Evolutionary conservation across 345 rosid genomes (phyloP).

Genomic region (Dipteronia dyeriana): DNA sequence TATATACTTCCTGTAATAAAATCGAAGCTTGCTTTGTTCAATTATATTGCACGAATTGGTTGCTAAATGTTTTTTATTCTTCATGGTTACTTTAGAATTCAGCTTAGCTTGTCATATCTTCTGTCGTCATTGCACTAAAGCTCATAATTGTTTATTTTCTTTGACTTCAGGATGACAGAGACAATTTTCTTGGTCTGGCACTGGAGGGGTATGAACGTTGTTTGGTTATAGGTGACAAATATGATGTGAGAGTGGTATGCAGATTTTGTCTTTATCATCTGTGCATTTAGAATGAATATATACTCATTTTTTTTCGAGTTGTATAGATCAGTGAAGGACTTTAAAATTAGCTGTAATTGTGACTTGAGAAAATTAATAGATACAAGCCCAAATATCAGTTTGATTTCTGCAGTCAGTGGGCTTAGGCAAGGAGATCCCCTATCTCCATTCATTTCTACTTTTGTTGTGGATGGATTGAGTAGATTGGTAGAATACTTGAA

Average conservation of each 20-base stretch:
- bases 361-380: background rate
- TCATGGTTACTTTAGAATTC: background rate
- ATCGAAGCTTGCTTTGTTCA: background rate
- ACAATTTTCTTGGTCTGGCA: conserved; percentile 84
- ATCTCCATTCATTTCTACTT: no score
- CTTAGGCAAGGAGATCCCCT: no score
- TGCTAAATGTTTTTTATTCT: background rate
- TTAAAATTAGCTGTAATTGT: background rate
- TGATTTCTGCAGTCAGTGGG: background rate
- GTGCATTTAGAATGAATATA: conserved; percentile 13
- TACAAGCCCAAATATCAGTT: background rate
- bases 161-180: conserved; percentile 74
- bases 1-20: background rate
- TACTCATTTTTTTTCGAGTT: background rate
- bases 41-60: background rate
- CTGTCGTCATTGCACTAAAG: background rate
- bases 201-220: conserved; percentile 91
- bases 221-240: conserved; percentile 83
- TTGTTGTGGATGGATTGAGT: no score
- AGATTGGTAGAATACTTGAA: no score
- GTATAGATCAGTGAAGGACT: conserved; percentile 3
- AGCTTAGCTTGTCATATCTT: background rate
- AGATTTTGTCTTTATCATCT: conserved; percentile 16
- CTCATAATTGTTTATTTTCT: conserved; percentile 10
- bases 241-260: conserved; percentile 94